Evolutionary conservation across 495 filamentous ascomycete genomes (phyloP).

Genomic region (Penicillium diatomitis): DNA sequence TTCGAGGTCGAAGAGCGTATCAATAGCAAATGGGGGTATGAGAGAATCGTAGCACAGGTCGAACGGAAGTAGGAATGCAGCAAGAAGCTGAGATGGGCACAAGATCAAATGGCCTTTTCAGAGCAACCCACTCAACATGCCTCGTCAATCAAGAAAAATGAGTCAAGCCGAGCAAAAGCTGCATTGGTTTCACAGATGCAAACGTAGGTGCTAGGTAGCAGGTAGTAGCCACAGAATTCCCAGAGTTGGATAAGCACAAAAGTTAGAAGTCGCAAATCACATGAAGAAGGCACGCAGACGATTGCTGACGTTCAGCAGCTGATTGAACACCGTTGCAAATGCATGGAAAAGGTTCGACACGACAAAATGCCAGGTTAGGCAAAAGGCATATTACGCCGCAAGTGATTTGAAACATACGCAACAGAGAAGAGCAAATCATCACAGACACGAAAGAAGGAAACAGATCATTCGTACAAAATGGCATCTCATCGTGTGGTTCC

Average conservation of each 20-base stretch:
- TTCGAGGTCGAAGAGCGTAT: too few species aligned
- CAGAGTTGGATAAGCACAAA: constrained; percentile 21
- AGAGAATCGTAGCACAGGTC: too few species aligned
- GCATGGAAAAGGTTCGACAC: constrained; percentile 27
- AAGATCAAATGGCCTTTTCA: neutral
- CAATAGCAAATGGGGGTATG: too few species aligned
- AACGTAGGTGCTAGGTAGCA: constrained; percentile 18
- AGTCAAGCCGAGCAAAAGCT: constrained; percentile 6
- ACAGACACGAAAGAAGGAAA: constrained; percentile 6
- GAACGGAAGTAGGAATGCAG: too few species aligned
- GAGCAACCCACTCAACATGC: constrained; percentile 5
- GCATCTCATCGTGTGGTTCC: constrained; percentile 15
- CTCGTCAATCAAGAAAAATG: constrained; percentile 4
- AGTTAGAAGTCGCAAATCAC: constrained; percentile 15
- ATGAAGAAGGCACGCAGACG: constrained; percentile 14
- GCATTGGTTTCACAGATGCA: constrained; percentile 9
- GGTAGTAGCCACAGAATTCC: constrained; percentile 16
- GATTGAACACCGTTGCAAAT: constrained; percentile 35
- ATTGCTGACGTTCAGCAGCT: constrained; percentile 30
- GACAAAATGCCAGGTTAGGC: constrained; percentile 37
- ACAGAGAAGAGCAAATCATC: constrained; percentile 11
- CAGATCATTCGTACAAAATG: constrained; percentile 29
- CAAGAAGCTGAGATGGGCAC: too few species aligned
- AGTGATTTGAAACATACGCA: constrained; percentile 15
- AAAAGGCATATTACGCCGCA: constrained; percentile 27